Percentiles rank a stretch among this genome's conserved stretches.
These are phyloP conservation scores for Ganoderma lucidum DNA, from an alignment of 1,284 basidiomycete species.

Conservation along the genomic window DNA sequence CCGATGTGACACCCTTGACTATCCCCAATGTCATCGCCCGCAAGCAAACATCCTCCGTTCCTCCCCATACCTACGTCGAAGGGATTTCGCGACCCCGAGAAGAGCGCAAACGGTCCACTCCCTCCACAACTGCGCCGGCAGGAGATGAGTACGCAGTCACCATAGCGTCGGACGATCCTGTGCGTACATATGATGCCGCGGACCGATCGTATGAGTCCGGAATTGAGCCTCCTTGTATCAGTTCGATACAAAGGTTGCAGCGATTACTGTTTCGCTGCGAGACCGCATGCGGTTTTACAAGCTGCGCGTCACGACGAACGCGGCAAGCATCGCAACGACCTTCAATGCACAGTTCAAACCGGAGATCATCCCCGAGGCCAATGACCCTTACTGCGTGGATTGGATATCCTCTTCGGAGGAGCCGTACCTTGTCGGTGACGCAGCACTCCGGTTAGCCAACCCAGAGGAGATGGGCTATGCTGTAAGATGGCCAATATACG, in stretches of 20 bases:
- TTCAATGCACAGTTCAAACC: conserved; percentile 83
- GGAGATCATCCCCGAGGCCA: conserved; percentile 82
- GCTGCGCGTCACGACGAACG: conserved; percentile 80
- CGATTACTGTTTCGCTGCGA: conserved; percentile 78
- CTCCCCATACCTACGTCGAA: conserved; percentile 52
- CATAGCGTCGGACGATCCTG: conserved; percentile 64
- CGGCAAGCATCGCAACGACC: conserved; percentile 72
- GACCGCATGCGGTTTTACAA: conserved; percentile 92
- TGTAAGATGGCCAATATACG: conserved; percentile 82
- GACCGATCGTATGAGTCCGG: background rate
- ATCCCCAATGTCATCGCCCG: conserved; percentile 85
- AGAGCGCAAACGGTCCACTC: conserved; percentile 39
- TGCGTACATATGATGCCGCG: conserved; percentile 43
- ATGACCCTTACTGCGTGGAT: conserved; percentile 82
- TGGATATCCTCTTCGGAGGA: conserved; percentile 73
- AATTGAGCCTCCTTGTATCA: conserved; percentile 37
- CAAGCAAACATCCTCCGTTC: conserved; percentile 55
- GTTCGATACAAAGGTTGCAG: conserved; percentile 79
- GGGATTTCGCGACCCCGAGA: conserved; percentile 61
- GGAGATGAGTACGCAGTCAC: conserved; percentile 57
- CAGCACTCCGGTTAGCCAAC: conserved; percentile 80
- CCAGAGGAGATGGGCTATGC: conserved; percentile 72
- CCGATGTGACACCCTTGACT: conserved; percentile 81
- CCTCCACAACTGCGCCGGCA: conserved; percentile 35
- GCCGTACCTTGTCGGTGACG: conserved; percentile 73